Conservation (phyloP, 257 asterid species). For the Gentiana macrophylla region DNA sequence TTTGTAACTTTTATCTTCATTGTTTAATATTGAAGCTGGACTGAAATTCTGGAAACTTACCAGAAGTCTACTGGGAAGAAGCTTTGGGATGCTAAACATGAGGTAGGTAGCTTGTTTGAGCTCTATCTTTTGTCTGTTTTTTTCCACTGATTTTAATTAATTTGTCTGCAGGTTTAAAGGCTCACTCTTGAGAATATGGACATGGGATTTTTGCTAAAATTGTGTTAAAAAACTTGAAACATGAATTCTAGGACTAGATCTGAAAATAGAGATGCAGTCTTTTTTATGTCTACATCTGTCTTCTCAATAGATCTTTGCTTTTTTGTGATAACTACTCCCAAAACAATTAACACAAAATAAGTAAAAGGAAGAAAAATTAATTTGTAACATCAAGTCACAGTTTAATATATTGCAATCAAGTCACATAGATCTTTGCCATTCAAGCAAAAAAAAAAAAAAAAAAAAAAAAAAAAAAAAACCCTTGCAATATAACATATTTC, state of each 20-base stretch:
- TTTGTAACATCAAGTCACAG: constrained; percentile 20
- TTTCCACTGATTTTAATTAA: constrained; percentile 2
- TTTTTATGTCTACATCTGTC: constrained; percentile 6
- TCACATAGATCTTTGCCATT: no score
- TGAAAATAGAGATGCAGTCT: constrained; percentile 27
- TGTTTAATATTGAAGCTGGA: constrained; percentile 29
- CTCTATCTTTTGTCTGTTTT: constrained; percentile 8
- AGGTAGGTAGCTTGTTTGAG: constrained; percentile 33
- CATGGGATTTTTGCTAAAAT: constrained; percentile 21
- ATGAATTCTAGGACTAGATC: constrained; percentile 33
- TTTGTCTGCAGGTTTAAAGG: constrained; percentile 10
- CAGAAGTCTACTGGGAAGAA: constrained; percentile 81
- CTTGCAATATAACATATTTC: constrained; percentile 10
- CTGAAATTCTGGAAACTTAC: constrained; percentile 73
- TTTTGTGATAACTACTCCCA: constrained; percentile 7
- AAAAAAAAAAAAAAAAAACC: no score
- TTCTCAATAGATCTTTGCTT: constrained; percentile 6
- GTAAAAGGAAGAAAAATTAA: not conserved
- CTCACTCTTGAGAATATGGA: constrained; percentile 5
- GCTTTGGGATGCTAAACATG: constrained; percentile 98
- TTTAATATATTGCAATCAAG: not conserved
- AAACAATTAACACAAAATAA: constrained; percentile 4
- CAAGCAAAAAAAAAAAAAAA: no score
- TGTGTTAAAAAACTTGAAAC: constrained; percentile 21
- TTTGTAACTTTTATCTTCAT: not conserved